These are phyloP conservation scores for Mucor lusitanicus DNA, from an alignment of 371 early-diverging fungal genomes.

Conservation along the genomic window DNA sequence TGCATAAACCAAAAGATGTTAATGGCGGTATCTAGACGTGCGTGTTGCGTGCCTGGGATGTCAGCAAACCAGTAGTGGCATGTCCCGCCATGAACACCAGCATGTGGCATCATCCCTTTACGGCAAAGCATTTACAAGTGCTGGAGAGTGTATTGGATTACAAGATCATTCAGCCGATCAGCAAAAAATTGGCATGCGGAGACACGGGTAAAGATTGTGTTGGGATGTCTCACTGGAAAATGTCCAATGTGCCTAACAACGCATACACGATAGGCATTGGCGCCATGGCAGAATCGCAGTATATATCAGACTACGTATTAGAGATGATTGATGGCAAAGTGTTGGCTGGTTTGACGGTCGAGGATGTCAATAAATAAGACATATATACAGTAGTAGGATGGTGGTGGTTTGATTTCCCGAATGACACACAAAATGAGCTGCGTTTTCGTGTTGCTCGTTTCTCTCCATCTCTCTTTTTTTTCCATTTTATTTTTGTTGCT, in stretches of 20 bases:
- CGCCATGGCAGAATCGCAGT: constrained; percentile 29
- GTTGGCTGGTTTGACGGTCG: neutral
- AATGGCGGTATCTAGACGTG: constrained; percentile 68
- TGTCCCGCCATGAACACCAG: constrained; percentile 98
- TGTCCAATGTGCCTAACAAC: neutral
- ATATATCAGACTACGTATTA: constrained; percentile 7
- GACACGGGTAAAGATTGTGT: constrained; percentile 66
- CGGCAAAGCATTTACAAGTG: constrained; percentile 66
- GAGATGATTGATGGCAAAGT: neutral
- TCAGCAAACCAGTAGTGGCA: constrained; percentile 65
- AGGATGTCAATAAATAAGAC: constrained; percentile 8
- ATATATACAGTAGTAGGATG: no score
- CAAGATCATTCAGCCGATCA: constrained; percentile 75
- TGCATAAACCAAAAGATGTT: neutral
- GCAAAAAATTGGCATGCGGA: constrained; percentile 90
- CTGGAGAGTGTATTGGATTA: constrained; percentile 59
- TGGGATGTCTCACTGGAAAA: neutral
- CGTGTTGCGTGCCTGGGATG: constrained; percentile 91
- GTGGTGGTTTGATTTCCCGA: neutral
- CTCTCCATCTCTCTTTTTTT: neutral
- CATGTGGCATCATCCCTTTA: constrained; percentile 96
- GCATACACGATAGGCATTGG: constrained; percentile 11
- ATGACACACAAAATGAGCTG: neutral
- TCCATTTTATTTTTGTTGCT: neutral
- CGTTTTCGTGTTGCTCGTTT: neutral